Conservation (phyloP, 768 basidiomycete genomes). For the Rhizopogon sp. region DNA sequence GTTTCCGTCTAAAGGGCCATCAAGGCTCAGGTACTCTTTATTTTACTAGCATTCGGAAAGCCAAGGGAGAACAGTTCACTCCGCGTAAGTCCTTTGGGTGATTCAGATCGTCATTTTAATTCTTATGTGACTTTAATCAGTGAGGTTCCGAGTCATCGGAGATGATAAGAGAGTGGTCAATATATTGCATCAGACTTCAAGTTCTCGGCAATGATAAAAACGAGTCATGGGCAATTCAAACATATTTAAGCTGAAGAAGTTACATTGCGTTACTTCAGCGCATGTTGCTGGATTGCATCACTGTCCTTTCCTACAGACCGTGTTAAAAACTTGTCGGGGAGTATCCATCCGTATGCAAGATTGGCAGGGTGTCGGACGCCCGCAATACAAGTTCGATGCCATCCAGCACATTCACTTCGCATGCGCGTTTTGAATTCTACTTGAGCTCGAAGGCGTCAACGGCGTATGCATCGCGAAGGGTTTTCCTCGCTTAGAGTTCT, state of each 20-base stretch:
- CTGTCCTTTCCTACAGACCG: not conserved
- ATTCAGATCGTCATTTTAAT: not conserved
- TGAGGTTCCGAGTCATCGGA: slow-evolving; percentile 63
- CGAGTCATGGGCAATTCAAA: no score
- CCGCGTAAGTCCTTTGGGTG: slow-evolving; percentile 37
- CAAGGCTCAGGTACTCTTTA: slow-evolving; percentile 75
- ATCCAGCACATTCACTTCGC: no score
- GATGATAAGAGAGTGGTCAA: slow-evolving; percentile 53
- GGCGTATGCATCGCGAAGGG: no score
- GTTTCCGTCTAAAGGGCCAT: slow-evolving; percentile 70
- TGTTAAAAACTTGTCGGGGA: not conserved
- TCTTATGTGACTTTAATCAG: slow-evolving; percentile 25
- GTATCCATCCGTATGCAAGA: no score
- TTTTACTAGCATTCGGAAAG: slow-evolving; percentile 78
- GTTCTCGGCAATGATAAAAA: not conserved
- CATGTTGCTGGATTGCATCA: no score
- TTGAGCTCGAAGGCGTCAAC: no score
- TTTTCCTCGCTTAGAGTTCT: no score
- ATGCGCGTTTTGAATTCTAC: no score
- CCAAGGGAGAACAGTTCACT: slow-evolving; percentile 65
- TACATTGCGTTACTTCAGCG: not conserved
- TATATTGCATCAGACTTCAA: slow-evolving; percentile 8
- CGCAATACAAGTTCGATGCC: not conserved
- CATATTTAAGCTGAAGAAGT: not conserved
- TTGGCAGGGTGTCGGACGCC: not conserved